These are phyloP conservation scores for Pascua guehoae DNA, from an alignment of 1,284 basidiomycete genomes.

Conservation along the genomic window DNA sequence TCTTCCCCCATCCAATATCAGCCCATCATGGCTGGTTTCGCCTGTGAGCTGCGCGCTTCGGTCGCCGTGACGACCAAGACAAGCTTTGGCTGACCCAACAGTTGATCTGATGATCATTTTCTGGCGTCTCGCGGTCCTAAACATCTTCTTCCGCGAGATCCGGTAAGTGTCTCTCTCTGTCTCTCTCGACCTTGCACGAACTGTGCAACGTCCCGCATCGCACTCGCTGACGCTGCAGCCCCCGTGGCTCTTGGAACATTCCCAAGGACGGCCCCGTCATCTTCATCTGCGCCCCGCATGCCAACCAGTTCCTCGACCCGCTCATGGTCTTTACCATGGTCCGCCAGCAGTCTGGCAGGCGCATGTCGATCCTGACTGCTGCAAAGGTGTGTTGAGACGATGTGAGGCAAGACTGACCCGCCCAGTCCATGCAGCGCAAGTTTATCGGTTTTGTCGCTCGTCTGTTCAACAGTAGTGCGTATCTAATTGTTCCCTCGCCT, in stretches of 20 bases:
- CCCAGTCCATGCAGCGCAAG: slow-evolving; percentile 42
- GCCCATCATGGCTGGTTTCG: slow-evolving; percentile 31
- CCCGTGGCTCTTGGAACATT: slow-evolving; percentile 91
- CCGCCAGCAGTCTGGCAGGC: slow-evolving; percentile 73
- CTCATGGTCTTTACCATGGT: slow-evolving; percentile 85
- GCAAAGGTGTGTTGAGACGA: slow-evolving; percentile 58
- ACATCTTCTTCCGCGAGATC: slow-evolving; percentile 97
- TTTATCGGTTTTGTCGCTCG: slow-evolving; percentile 75
- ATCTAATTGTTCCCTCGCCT: neutral
- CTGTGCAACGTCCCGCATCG: neutral
- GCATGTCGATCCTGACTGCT: slow-evolving; percentile 88
- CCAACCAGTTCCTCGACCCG: slow-evolving; percentile 97
- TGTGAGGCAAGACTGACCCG: slow-evolving; percentile 1
- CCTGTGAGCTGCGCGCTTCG: slow-evolving; percentile 23
- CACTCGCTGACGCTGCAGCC: slow-evolving; percentile 41
- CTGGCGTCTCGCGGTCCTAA: slow-evolving; percentile 70
- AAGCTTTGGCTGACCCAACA: slow-evolving; percentile 12
- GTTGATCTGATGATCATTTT: slow-evolving; percentile 47
- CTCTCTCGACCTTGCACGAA: no score
- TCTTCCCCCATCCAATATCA: no score
- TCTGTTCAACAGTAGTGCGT: slow-evolving; percentile 87
- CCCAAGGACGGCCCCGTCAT: slow-evolving; percentile 89
- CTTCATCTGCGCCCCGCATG: slow-evolving; percentile 94
- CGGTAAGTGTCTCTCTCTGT: slow-evolving; percentile 55
- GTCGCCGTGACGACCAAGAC: no score